Evolutionary conservation across 2,329 filamentous ascomycete species (phyloP), one percentile per base, ranked within the genome.

Genomic region (Myriosclerotinia curreyana): DNA sequence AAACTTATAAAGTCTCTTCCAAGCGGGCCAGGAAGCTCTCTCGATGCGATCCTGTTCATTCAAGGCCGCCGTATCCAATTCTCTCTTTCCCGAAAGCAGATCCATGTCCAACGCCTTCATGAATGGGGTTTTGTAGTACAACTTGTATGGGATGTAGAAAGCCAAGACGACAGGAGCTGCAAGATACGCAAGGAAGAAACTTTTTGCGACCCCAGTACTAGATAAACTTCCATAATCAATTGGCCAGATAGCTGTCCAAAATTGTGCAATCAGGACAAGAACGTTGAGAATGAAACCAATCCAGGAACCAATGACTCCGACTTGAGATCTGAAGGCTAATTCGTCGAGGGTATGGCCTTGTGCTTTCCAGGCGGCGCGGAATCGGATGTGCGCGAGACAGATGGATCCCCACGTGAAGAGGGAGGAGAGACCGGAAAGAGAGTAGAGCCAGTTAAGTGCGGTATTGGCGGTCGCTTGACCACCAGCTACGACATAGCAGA

Each of bases 341-440:
- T 87, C 85, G n/a, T 88, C 84, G 5, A 87, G 73, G 2, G 78
- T 80, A 70, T 83, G 84, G 31, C 85, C 85, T 64, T 87, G 66
- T 20, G 75, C 72, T 28, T 73, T 74, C 86, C 86, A 89, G 0
- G 85, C 86, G 5, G 71, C 68, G 46, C 86, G 85, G 81, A 88
- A 89, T 25, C 87, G 85, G 71, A 90, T 88, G 70, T 90, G 88
- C 2, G 85, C 81, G 22, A 86, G 73, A 73, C 85, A 87, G 70
- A 89, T 87, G 53, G 82, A 85, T 28, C 80, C 84, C 86, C 86
- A 89, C 20, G 85, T 72, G 64, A 73, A 88, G 52, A 89, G 79
- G 31, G 84, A 81, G 15, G 82, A 82, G 1, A 89, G 80, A 62
- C 84, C 86, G 3, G 85, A 87, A 15, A 89, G 77, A 7, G 86